Percentiles rank a stretch among this genome's conserved stretches.
Conservation (phyloP, 139 green algal genomes). For the Chlamydomonas sp. region DNA sequence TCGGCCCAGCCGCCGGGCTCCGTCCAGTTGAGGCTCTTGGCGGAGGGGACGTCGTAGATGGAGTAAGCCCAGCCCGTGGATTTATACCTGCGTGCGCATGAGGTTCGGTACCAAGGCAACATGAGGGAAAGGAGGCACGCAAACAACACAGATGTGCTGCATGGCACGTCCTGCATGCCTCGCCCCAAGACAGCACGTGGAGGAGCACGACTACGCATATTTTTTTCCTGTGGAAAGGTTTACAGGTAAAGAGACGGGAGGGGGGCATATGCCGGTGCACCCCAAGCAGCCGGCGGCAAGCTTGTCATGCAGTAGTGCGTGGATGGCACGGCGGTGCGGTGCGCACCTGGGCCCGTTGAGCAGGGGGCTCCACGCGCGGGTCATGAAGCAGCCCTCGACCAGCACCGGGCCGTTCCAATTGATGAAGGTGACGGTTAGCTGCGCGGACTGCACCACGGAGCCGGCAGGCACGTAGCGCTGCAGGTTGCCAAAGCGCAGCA, state of each 20-base stretch:
- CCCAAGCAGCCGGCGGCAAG: too few relatives aligned
- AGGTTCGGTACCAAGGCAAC: not conserved
- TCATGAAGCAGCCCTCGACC: conserved; percentile 28
- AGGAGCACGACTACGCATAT: too few relatives aligned
- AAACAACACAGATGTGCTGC: not conserved
- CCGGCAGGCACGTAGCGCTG: not conserved
- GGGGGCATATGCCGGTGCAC: too few relatives aligned
- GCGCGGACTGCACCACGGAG: not conserved
- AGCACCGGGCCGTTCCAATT: not conserved
- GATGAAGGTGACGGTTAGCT: conserved; percentile 23
- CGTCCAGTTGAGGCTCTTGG: not conserved
- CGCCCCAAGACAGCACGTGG: too few relatives aligned
- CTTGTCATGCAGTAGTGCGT: too few relatives aligned
- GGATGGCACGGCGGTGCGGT: too few relatives aligned
- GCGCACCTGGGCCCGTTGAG: not conserved
- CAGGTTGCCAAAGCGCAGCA: not conserved
- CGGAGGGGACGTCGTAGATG: not conserved
- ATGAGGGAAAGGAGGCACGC: not conserved
- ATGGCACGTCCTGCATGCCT: too few relatives aligned
- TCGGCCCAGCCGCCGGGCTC: conserved; percentile 22
- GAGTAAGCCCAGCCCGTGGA: conserved; percentile 7
- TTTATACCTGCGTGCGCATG: not conserved
- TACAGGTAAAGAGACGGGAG: too few relatives aligned
- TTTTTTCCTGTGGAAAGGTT: too few relatives aligned
- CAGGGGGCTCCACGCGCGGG: not conserved